These are phyloP conservation scores for Blepharisma japonicum DNA, from an alignment of 73 alveolate species.

Conservation along the genomic window DNA sequence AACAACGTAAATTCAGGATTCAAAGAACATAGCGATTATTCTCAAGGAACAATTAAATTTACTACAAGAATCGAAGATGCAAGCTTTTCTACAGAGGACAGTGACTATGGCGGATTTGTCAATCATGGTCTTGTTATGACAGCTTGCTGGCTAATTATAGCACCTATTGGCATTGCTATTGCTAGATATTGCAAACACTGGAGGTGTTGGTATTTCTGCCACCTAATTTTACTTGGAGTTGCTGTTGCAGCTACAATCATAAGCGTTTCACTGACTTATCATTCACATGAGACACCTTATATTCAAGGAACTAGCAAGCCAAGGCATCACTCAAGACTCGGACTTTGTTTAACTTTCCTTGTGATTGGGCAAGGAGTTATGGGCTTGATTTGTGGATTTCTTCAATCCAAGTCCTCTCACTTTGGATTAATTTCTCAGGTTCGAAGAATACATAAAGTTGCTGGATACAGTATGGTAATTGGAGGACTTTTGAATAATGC, in stretches of 20 bases:
- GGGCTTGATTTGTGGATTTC: neutral
- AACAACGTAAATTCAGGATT: neutral
- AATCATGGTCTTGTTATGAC: neutral
- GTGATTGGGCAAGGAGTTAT: neutral
- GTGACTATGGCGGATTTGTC: too few species aligned
- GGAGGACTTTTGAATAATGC: neutral
- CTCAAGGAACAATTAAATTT: too few species aligned
- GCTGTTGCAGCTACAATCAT: neutral
- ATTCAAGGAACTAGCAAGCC: neutral
- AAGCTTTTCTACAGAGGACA: too few species aligned
- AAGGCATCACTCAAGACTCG: constrained; percentile 2
- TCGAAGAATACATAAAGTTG: neutral
- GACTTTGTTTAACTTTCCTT: neutral
- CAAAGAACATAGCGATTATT: neutral
- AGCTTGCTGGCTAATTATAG: neutral
- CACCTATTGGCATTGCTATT: constrained; percentile 10
- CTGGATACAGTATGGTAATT: neutral
- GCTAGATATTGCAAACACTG: constrained; percentile 3
- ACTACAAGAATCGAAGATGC: too few species aligned
- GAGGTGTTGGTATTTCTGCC: neutral
- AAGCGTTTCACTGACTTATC: neutral
- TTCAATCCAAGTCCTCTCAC: neutral
- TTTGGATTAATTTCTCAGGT: neutral
- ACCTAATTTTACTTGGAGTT: neutral
- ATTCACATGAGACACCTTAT: neutral